These are phyloP conservation scores for Cercospora beticola DNA, from an alignment of 2,329 filamentous ascomycete genomes.

Conservation along the genomic window DNA sequence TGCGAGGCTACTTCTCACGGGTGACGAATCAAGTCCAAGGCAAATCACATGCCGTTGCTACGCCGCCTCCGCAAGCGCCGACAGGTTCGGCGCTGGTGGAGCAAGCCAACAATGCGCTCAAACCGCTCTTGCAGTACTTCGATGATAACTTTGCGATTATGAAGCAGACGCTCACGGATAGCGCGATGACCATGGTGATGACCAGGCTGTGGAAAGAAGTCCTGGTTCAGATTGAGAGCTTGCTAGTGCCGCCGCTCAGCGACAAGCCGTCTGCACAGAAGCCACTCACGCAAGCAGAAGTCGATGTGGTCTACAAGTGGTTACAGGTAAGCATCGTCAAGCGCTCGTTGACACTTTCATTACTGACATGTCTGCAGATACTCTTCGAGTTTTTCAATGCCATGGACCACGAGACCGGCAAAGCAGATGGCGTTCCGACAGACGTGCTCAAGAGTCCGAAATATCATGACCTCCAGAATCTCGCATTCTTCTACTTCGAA, in stretches of 20 bases:
- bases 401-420: constrained; percentile 76
- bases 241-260: constrained; percentile 89
- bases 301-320: constrained; percentile 95
- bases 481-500: constrained; percentile 99
- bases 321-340: constrained; percentile 55
- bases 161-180: constrained; percentile 91
- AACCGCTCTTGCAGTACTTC: constrained; percentile 88
- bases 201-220: constrained; percentile 97
- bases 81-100: constrained; percentile 56
- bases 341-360: background rate
- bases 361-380: constrained; percentile 44
- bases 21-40: constrained; percentile 41
- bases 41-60: constrained; percentile 29
- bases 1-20: constrained; percentile 64
- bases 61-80: constrained; percentile 17
- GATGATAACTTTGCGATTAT: constrained; percentile 99
- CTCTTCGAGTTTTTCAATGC: constrained; percentile 96
- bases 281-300: constrained; percentile 78
- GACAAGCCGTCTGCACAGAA: constrained; percentile 89
- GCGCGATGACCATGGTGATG: constrained; percentile 99
- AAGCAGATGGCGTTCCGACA: constrained; percentile 81
- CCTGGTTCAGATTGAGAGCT: constrained; percentile 80
- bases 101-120: constrained; percentile 78
- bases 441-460: constrained; percentile 95
- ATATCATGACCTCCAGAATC: constrained; percentile 92